Base-by-base conservation (phyloP, 495 filamentous ascomycete species). In the Staphylotrichum longicolle region DNA sequence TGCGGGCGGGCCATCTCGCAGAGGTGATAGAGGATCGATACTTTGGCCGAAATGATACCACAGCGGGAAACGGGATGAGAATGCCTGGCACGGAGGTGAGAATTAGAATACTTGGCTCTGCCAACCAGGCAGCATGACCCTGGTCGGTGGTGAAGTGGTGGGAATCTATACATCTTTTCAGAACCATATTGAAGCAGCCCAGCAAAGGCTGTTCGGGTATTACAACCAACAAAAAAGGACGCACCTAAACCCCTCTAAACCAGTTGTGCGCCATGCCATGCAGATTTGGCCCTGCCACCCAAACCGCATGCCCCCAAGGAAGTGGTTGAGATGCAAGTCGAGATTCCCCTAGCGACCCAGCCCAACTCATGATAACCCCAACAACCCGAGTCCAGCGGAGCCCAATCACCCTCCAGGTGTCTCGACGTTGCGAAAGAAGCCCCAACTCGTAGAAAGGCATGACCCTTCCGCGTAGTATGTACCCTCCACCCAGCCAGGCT, bases 251-350 rank as follows among this genome's bases (percentile, higher is more conserved):
- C 49, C 34, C 14, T 50, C 49, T 40, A 58, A 58, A 42, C 56
- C 50, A 6, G 37, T n/a, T 30, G 35, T 48, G 60, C 63, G 57
- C 66, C 63, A 52, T 63, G 57, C 57, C 57, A 65, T 62, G 66
- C 58, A 42, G 40, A 42, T 55, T 64, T 52, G 6, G 10, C 37
- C 2, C 37, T 54, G 48, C 48, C 39, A 30, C 40, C n/a, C 11
- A 7, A 5, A 47, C 4, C 32, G 9, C 4, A 47, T 27, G n/a
- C n/a, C 20, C 14, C 8, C 6, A 30, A n/a, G 0, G 7, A 57
- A 33, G 15, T 14, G 44, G 55, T 9, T 1, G 1, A 33, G 27
- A 39, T 47, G 33, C 34, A 32, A 3, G 35, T 46, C 11, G 5
- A 45, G 14, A 5, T 7, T n/a, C 40, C 40, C 2, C 4, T 49